A percentile compares a stretch with the other conserved stretches of the same genome.
Evolutionary conservation across 257 asterid species (phyloP).

Genomic region (Solanum corneliomulleri): DNA sequence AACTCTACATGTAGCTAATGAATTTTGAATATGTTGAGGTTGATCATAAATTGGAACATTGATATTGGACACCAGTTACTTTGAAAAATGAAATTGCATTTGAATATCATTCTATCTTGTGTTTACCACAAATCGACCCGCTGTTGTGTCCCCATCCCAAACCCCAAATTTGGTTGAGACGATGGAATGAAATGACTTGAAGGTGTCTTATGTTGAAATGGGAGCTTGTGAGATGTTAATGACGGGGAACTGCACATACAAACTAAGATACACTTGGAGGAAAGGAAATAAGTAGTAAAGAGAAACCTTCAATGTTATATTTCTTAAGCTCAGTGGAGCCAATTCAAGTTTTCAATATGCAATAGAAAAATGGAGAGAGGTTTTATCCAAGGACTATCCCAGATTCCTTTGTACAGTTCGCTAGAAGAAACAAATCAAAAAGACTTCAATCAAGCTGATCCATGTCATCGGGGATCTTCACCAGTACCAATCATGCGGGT

Average conservation of each 20-base stretch:
- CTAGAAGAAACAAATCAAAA: background rate
- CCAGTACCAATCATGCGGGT: constrained; percentile 45
- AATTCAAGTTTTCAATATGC: background rate
- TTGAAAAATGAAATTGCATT: background rate
- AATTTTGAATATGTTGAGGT: no score
- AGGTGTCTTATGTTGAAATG: background rate
- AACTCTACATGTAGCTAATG: background rate
- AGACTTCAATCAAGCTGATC: background rate
- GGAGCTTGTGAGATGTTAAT: no score
- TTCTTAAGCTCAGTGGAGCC: background rate
- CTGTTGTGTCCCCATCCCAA: background rate
- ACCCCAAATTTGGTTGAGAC: background rate
- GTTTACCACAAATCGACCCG: background rate
- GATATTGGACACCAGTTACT: background rate
- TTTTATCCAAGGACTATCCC: background rate
- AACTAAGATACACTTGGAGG: background rate
- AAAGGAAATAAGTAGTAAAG: background rate
- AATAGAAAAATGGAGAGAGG: background rate
- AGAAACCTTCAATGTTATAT: background rate
- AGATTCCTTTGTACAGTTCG: background rate
- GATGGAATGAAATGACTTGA: background rate
- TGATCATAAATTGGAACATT: no score
- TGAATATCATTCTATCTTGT: background rate
- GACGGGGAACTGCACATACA: background rate
- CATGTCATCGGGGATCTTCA: constrained; percentile 22